These are phyloP conservation scores for Knufia petricola DNA, from an alignment of 2,329 filamentous ascomycete genomes.

Conservation along the genomic window DNA sequence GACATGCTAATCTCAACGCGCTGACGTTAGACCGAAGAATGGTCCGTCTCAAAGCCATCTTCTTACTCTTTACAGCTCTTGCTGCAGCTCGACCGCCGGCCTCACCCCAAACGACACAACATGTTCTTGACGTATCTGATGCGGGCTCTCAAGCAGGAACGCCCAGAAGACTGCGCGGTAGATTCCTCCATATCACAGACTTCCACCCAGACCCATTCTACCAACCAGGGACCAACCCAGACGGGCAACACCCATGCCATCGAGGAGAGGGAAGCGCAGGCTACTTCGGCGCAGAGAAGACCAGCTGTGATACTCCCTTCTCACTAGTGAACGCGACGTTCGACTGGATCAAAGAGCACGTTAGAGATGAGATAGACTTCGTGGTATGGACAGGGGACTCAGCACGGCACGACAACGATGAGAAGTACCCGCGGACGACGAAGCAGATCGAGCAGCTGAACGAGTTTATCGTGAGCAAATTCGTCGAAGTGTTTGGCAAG, in stretches of 20 bases:
- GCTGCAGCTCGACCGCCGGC: constrained; percentile 14
- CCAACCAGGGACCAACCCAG: constrained; percentile 63
- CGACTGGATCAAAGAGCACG: constrained; percentile 69
- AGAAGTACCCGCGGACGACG: constrained; percentile 63
- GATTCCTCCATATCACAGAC: constrained; percentile 86
- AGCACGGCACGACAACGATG: constrained; percentile 80
- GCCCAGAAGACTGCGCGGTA: constrained; percentile 48
- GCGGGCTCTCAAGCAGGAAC: background rate
- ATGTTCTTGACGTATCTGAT: constrained; percentile 6
- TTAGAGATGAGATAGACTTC: constrained; percentile 75
- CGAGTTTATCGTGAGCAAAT: constrained; percentile 62
- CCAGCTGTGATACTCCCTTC: constrained; percentile 77
- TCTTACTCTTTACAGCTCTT: constrained; percentile 20
- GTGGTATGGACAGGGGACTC: constrained; percentile 90
- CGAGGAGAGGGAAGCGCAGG: constrained; percentile 56
- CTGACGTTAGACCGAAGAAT: too few species aligned
- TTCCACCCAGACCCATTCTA: constrained; percentile 88
- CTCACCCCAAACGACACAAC: background rate
- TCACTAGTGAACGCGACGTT: constrained; percentile 80
- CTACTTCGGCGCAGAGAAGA: constrained; percentile 72
- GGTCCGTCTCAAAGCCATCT: constrained; percentile 16
- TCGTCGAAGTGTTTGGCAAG: constrained; percentile 61
- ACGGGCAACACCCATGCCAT: constrained; percentile 65
- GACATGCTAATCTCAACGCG: too few species aligned
- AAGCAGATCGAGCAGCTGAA: constrained; percentile 73